Percentiles rank a stretch among this genome's conserved stretches.
Conservation (phyloP, 108 stramenopile genomes). For the Fragilariopsis cylindrus region DNA sequence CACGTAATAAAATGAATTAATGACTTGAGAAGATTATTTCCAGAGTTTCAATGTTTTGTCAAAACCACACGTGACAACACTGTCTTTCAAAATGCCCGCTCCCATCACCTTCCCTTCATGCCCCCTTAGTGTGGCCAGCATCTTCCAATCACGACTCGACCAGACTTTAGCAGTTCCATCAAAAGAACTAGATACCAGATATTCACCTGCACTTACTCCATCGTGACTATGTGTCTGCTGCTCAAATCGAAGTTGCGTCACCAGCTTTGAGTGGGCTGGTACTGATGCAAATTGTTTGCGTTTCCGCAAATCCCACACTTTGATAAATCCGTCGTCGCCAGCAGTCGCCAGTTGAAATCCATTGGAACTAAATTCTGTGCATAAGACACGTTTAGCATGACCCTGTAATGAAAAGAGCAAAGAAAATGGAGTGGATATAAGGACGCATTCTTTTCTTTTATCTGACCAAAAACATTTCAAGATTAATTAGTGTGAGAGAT, state of each 20-base stretch:
- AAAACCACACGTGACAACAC: slow-evolving; percentile 80
- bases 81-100: slow-evolving; percentile 61
- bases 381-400: slow-evolving; percentile 84
- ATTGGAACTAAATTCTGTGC: slow-evolving; percentile 84
- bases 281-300: slow-evolving; percentile 80
- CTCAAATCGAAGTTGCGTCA: slow-evolving; percentile 86
- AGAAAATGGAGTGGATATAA: no score
- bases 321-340: slow-evolving; percentile 93
- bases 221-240: slow-evolving; percentile 28
- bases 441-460: neutral
- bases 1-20: neutral
- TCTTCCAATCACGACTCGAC: slow-evolving; percentile 88
- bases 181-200: slow-evolving; percentile 88
- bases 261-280: slow-evolving; percentile 92
- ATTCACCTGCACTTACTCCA: slow-evolving; percentile 62
- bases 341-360: slow-evolving; percentile 95
- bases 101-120: slow-evolving; percentile 97
- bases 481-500: neutral
- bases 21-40: slow-evolving; percentile 33
- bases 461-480: neutral
- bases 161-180: slow-evolving; percentile 93
- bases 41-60: slow-evolving; percentile 91
- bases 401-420: slow-evolving; percentile 31
- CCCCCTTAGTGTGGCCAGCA: slow-evolving; percentile 80
- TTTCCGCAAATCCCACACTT: slow-evolving; percentile 93